phyloP scores from a whole-genome alignment of 1,284 basidiomycete species.

The Xerocomus nothofagi region DNA sequence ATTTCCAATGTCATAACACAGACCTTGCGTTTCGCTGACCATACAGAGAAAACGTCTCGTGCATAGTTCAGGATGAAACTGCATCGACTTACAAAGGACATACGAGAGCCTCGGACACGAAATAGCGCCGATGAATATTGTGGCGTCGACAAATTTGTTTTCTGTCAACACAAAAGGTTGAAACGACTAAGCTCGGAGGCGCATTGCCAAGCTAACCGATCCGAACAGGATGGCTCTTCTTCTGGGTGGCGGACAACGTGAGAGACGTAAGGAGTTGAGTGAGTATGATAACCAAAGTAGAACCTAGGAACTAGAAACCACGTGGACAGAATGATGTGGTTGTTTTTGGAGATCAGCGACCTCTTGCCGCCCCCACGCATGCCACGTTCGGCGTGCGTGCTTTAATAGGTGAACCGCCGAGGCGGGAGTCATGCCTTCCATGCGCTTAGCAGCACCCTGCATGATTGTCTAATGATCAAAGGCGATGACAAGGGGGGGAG shows the following conservation, averaged over 20 bases:
- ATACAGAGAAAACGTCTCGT: background rate
- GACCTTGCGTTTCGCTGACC: background rate
- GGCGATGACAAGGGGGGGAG: background rate
- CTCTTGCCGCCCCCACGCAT: background rate
- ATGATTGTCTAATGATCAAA: constrained; percentile 1
- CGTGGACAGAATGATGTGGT: background rate
- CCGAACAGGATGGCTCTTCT: background rate
- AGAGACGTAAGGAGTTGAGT: background rate
- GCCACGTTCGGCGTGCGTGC: constrained; percentile 52
- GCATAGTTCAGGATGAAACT: background rate
- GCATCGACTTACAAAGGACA: background rate
- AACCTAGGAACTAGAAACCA: constrained; percentile 1
- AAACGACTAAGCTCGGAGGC: background rate
- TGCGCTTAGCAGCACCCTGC: constrained; percentile 80
- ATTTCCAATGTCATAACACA: background rate
- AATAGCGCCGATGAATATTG: background rate
- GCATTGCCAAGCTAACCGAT: background rate
- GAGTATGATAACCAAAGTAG: background rate
- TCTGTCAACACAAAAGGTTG: background rate
- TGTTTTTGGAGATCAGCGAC: background rate
- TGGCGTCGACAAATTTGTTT: background rate
- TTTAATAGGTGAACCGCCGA: constrained; percentile 64
- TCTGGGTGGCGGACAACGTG: background rate
- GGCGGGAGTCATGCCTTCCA: constrained; percentile 86
- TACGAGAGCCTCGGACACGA: background rate